Conservation (phyloP, 78 protist genomes). For the Cavenderia fasciculata region DNA sequence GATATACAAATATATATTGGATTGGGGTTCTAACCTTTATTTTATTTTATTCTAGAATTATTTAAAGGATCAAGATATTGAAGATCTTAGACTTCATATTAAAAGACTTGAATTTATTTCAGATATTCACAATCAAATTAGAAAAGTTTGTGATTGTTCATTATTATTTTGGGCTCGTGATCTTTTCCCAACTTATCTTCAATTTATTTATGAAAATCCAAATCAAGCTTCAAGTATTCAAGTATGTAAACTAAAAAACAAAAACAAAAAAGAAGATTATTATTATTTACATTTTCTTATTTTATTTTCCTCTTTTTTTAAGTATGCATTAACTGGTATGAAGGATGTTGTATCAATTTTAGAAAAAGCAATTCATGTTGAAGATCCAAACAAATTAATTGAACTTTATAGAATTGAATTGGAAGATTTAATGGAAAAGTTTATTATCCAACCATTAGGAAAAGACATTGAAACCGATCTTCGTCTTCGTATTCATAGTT, state of each 20-base stretch:
- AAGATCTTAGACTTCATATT: constrained; percentile 13
- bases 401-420: constrained; percentile 27
- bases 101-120: constrained; percentile 66
- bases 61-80: constrained; percentile 56
- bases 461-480: constrained; percentile 91
- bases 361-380: constrained; percentile 32
- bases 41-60: no score
- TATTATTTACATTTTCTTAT: no score
- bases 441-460: constrained; percentile 88
- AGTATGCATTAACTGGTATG: constrained; percentile 82
- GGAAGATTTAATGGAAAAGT: constrained; percentile 63
- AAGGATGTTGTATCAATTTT: constrained; percentile 47
- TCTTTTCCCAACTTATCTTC: constrained; percentile 83
- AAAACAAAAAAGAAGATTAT: no score
- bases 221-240: constrained; percentile 65
- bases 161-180: constrained; percentile 87
- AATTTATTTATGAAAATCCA: constrained; percentile 75
- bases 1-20: not conserved
- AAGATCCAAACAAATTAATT: not conserved
- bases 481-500: constrained; percentile 87
- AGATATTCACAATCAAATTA: not conserved
- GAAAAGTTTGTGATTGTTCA: constrained; percentile 79
- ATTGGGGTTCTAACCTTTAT: not conserved
- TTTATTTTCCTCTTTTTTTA: no score
- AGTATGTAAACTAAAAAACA: no score